Percentiles rank a stretch among this genome's conserved stretches.
phyloP scores from a whole-genome alignment of 139 green algal species.

The Dunaliella primolecta region DNA sequence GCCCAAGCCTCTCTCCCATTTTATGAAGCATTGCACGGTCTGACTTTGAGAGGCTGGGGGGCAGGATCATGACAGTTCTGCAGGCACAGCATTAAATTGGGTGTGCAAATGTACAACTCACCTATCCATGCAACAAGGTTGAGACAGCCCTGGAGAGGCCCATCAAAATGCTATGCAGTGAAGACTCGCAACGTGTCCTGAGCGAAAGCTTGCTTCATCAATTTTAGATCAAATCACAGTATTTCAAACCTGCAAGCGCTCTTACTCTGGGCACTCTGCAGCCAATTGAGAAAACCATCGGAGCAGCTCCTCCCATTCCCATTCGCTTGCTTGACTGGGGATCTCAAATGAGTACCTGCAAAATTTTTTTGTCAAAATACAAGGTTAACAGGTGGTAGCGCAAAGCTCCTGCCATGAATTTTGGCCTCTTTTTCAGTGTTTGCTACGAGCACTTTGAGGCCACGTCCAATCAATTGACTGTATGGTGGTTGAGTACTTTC shows the following conservation, averaged over 20 bases:
- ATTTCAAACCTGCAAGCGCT: neutral
- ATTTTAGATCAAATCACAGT: neutral
- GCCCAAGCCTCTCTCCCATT: neutral
- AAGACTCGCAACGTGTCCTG: neutral
- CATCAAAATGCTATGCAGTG: neutral
- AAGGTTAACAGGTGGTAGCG: too few relatives aligned
- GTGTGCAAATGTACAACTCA: neutral
- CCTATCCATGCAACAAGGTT: neutral
- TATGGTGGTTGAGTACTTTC: too few relatives aligned
- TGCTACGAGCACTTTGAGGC: too few relatives aligned
- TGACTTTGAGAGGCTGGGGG: neutral
- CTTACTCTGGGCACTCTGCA: neutral
- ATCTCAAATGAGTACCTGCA: neutral
- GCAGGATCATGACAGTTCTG: neutral
- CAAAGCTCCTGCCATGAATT: too few relatives aligned
- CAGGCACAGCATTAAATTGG: neutral
- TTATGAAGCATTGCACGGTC: neutral
- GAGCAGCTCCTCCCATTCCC: neutral
- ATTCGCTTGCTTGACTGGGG: neutral
- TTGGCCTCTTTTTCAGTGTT: too few relatives aligned
- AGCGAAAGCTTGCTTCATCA: neutral
- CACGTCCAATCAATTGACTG: too few relatives aligned
- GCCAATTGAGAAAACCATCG: too few relatives aligned
- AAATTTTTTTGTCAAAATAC: too few relatives aligned
- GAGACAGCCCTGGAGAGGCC: neutral